phyloP scores from a whole-genome alignment of 331 rosid genomes.

The Stylosanthes scabra region DNA sequence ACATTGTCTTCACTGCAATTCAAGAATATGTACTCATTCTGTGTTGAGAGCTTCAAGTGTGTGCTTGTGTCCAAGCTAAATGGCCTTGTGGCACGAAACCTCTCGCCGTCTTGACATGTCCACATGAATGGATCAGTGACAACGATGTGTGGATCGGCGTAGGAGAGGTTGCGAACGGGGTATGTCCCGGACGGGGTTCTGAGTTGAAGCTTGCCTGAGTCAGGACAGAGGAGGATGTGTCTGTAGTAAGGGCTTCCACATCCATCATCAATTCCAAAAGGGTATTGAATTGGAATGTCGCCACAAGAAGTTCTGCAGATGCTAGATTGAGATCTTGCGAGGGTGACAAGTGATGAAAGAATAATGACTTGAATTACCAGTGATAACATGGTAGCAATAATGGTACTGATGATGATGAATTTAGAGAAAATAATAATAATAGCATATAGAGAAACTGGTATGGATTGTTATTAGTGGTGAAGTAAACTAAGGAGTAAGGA shows the following conservation, averaged over 20 bases:
- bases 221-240: conserved; percentile 69
- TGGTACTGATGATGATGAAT: neutral
- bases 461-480: conserved; percentile 17
- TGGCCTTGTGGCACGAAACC: conserved; percentile 76
- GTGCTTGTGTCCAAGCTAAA: conserved; percentile 82
- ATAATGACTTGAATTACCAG: conserved; percentile 33
- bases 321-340: conserved; percentile 49
- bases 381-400: conserved; percentile 28
- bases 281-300: conserved; percentile 75
- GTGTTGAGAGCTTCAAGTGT: conserved; percentile 69
- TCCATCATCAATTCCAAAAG: conserved; percentile 91
- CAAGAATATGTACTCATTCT: conserved; percentile 89
- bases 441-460: neutral
- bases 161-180: conserved; percentile 69
- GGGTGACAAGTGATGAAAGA: conserved; percentile 35
- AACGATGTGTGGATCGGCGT: conserved; percentile 78
- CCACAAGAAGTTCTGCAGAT: conserved; percentile 84
- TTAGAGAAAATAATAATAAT: neutral
- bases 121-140: conserved; percentile 91
- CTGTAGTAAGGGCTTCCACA: conserved; percentile 92
- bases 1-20: conserved; percentile 82
- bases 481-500: conserved; percentile 40
- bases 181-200: conserved; percentile 86
- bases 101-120: conserved; percentile 71
- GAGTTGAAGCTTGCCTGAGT: conserved; percentile 62